Conservation (phyloP, 371 early-diverging fungal species). For the Circinella minor region DNA sequence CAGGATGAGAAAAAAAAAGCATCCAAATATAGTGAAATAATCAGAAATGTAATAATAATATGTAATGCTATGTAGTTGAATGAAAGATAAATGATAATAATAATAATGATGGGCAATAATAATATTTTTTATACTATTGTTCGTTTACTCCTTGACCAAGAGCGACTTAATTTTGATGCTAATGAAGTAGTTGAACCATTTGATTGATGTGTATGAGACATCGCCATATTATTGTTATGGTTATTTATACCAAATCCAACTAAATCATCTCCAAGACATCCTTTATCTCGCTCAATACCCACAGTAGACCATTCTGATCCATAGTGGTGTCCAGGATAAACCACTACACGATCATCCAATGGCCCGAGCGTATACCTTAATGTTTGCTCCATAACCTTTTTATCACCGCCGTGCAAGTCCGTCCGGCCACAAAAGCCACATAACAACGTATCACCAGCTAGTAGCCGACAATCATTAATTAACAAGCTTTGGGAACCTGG, state of each 20-base stretch:
- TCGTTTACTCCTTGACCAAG: constrained; percentile 7
- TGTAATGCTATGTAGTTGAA: no score
- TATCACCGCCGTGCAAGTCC: constrained; percentile 78
- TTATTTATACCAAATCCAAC: constrained; percentile 45
- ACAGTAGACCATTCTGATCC: constrained; percentile 81
- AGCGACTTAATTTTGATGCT: constrained; percentile 7
- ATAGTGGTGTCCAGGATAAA: constrained; percentile 90
- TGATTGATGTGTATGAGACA: background rate
- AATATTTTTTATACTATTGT: background rate
- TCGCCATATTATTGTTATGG: background rate
- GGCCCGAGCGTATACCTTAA: constrained; percentile 60
- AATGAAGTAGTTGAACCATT: background rate
- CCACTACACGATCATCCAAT: constrained; percentile 71
- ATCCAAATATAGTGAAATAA: no score
- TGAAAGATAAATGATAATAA: background rate
- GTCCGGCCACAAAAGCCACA: constrained; percentile 79
- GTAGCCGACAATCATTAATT: constrained; percentile 73
- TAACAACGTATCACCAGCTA: constrained; percentile 90
- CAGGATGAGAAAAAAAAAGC: no score
- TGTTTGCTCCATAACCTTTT: constrained; percentile 68
- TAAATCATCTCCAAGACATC: constrained; percentile 55
- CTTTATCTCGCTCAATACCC: constrained; percentile 61
- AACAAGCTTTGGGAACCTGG: constrained; percentile 85
- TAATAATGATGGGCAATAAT: background rate
- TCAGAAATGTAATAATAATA: no score